Percentiles rank a stretch among this genome's conserved stretches.
Conservation (phyloP, 2,329 filamentous ascomycete genomes). For the Rutstroemia sp. region DNA sequence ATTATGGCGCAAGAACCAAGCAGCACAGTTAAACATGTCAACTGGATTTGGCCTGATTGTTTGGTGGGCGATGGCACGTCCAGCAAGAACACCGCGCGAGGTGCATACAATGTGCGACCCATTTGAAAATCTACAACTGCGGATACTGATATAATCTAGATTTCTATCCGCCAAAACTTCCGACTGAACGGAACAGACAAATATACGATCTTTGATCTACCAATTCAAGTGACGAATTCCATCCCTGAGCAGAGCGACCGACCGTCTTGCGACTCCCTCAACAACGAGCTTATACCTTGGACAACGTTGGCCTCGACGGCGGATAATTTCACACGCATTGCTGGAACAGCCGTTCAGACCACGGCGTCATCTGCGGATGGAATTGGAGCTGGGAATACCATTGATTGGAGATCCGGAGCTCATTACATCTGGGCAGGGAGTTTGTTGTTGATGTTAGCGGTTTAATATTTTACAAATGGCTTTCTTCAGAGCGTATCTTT, state of each 20-base stretch:
- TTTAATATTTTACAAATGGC: constrained; percentile 16
- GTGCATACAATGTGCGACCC: constrained; percentile 49
- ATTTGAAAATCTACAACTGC: not conserved
- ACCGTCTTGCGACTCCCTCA: constrained; percentile 42
- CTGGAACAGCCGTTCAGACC: constrained; percentile 24
- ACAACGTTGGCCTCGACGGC: constrained; percentile 37
- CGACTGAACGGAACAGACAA: constrained; percentile 54
- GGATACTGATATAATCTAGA: constrained; percentile 31
- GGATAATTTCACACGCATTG: constrained; percentile 24
- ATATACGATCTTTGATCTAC: constrained; percentile 66
- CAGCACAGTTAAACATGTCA: constrained; percentile 67
- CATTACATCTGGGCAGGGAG: constrained; percentile 31
- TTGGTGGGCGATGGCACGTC: constrained; percentile 48
- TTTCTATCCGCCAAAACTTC: constrained; percentile 66
- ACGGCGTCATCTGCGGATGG: constrained; percentile 30
- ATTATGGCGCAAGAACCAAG: constrained; percentile 57
- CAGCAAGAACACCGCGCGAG: constrained; percentile 43
- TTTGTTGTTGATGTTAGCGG: constrained; percentile 27
- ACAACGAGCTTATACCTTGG: constrained; percentile 44
- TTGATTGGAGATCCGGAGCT: constrained; percentile 30
- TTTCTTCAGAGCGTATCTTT: not conserved
- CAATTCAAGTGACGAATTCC: constrained; percentile 59
- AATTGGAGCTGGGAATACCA: constrained; percentile 24
- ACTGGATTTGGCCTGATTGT: constrained; percentile 65
- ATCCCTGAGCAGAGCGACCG: constrained; percentile 40